Conservation (phyloP, 2,329 filamentous ascomycete species). For the Coleophoma crateriformis region DNA sequence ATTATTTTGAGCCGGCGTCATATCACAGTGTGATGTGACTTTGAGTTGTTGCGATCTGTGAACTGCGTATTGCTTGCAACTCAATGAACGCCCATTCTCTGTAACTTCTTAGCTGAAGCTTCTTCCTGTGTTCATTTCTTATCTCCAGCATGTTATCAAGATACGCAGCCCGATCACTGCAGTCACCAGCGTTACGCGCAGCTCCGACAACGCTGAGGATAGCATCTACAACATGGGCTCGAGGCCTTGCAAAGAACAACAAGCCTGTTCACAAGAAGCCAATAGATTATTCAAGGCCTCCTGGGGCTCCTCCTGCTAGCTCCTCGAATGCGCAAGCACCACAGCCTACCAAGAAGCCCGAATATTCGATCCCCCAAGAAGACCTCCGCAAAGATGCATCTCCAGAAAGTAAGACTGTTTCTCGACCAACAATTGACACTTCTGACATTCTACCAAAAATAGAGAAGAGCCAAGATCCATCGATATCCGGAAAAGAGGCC, state of each 20-base stretch:
- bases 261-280: conserved; percentile 22
- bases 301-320: conserved; percentile 8
- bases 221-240: conserved; percentile 32
- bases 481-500: conserved; percentile 16
- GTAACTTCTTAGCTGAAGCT: conserved; percentile 24
- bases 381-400: conserved; percentile 10
- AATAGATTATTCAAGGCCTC: conserved; percentile 13
- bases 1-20: conserved; percentile 3
- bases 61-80: neutral
- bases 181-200: conserved; percentile 18
- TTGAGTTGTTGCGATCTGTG: neutral
- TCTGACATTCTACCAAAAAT: conserved; percentile 11
- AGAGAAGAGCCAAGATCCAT: conserved; percentile 8
- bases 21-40: neutral
- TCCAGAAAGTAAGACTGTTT: conserved; percentile 8
- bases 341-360: neutral
- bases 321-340: conserved; percentile 3
- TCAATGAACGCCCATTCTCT: conserved; percentile 6
- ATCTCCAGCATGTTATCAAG: conserved; percentile 24
- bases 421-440: conserved; percentile 6
- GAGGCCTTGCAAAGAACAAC: conserved; percentile 37
- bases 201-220: conserved; percentile 24
- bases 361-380: no score
- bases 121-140: conserved; percentile 6
- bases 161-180: conserved; percentile 20